These are phyloP conservation scores for Vigna mungo DNA, from an alignment of 306 rosid genomes.

Conservation along the genomic window DNA sequence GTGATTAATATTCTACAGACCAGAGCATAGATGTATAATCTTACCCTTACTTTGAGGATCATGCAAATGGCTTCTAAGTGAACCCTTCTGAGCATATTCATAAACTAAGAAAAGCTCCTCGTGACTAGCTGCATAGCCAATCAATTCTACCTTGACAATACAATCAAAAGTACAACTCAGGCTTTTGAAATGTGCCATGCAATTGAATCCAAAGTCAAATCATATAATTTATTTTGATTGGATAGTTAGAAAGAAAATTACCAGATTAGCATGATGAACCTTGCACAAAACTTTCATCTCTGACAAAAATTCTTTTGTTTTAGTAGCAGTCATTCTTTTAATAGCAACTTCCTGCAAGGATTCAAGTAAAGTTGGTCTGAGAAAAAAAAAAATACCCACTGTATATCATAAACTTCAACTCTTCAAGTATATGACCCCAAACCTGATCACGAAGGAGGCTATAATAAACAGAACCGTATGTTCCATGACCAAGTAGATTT, in stretches of 20 bases:
- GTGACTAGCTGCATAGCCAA: slow-evolving; percentile 90
- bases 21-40: slow-evolving; percentile 39
- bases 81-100: slow-evolving; percentile 96
- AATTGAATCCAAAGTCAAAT: slow-evolving; percentile 47
- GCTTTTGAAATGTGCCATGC: slow-evolving; percentile 40
- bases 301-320: slow-evolving; percentile 86
- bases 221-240: slow-evolving; percentile 10
- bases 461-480: slow-evolving; percentile 93
- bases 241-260: slow-evolving; percentile 44
- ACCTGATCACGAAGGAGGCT: slow-evolving; percentile 89
- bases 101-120: slow-evolving; percentile 87
- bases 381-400: slow-evolving; percentile 19
- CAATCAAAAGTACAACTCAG: slow-evolving; percentile 55
- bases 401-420: slow-evolving; percentile 18
- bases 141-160: slow-evolving; percentile 96
- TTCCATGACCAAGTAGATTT: slow-evolving; percentile 91
- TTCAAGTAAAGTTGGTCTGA: slow-evolving; percentile 41
- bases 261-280: slow-evolving; percentile 98
- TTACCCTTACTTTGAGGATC: slow-evolving; percentile 95
- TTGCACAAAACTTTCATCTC: slow-evolving; percentile 96
- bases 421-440: slow-evolving; percentile 38
- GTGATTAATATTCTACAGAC: slow-evolving; percentile 21
- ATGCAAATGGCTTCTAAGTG: slow-evolving; percentile 89
- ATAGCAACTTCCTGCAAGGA: slow-evolving; percentile 89
- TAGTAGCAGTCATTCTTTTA: slow-evolving; percentile 94